phyloP scores from a whole-genome alignment of 306 rosid species.

The Arachis hypogaea region DNA sequence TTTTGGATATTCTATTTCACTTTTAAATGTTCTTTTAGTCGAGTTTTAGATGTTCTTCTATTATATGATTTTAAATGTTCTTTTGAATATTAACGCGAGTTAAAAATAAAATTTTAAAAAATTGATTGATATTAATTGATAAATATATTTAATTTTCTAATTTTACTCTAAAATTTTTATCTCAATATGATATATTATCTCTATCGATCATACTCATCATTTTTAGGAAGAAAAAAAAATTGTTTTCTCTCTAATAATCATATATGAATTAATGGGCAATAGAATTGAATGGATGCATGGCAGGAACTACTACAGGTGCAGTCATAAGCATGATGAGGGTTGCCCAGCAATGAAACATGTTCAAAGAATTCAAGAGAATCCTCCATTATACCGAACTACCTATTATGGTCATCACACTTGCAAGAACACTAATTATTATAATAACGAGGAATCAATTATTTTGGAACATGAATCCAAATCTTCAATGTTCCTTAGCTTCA shows the following conservation, averaged over 20 bases:
- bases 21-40: too few relatives aligned
- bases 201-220: too few relatives aligned
- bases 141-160: too few relatives aligned
- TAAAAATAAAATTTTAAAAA: too few relatives aligned
- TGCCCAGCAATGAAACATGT: slow-evolving; percentile 64
- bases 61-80: too few relatives aligned
- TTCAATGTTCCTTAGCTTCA: slow-evolving; percentile 41
- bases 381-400: slow-evolving; percentile 50
- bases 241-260: neutral
- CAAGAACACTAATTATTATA: slow-evolving; percentile 3
- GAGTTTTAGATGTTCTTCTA: too few relatives aligned
- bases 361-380: slow-evolving; percentile 53
- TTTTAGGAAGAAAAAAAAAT: neutral
- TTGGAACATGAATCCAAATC: slow-evolving; percentile 28
- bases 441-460: slow-evolving; percentile 32
- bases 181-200: too few relatives aligned
- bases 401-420: slow-evolving; percentile 56
- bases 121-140: too few relatives aligned
- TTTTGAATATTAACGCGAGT: too few relatives aligned
- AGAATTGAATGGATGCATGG: neutral
- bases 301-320: slow-evolving; percentile 68
- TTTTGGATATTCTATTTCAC: too few relatives aligned
- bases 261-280: neutral
- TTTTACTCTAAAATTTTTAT: too few relatives aligned
- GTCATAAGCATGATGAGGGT: slow-evolving; percentile 49